These are phyloP conservation scores for Rhynchosporium agropyri DNA, from an alignment of 2,329 filamentous ascomycete species.

Conservation along the genomic window DNA sequence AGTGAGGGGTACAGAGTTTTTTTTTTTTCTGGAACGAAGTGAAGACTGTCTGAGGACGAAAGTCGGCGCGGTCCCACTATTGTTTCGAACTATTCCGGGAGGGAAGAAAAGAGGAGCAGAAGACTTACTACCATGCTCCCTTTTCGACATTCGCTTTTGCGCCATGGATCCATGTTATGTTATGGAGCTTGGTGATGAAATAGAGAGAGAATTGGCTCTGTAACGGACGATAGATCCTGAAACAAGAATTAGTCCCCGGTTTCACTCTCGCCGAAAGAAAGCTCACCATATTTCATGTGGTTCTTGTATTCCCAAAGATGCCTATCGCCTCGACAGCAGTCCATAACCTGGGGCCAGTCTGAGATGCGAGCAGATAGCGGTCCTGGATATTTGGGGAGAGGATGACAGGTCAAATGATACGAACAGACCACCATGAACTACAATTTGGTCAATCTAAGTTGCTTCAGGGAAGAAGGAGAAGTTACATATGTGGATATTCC, in stretches of 20 bases:
- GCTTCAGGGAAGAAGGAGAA: background rate
- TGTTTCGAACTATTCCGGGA: too few species aligned
- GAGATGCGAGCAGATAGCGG: conserved; percentile 21
- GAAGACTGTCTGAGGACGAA: too few species aligned
- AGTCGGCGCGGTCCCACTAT: too few species aligned
- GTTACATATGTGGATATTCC: background rate
- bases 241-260: background rate
- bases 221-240: conserved; percentile 10
- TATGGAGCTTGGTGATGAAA: conserved; percentile 17
- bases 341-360: conserved; percentile 24
- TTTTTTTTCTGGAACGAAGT: too few species aligned
- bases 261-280: background rate
- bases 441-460: background rate
- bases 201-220: conserved; percentile 24
- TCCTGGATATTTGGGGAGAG: conserved; percentile 8
- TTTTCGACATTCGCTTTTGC: conserved; percentile 31
- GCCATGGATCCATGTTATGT: conserved; percentile 18
- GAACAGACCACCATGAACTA: background rate
- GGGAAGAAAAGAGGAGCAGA: too few species aligned
- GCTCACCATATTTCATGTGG: conserved; percentile 28
- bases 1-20: too few species aligned
- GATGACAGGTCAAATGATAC: conserved; percentile 1
- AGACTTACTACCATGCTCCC: conserved; percentile 24
- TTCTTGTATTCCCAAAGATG: conserved; percentile 26
- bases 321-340: conserved; percentile 25